Evolutionary conservation across 495 filamentous ascomycete species (phyloP).

Genomic region (Astrothelium macrocarpum): DNA sequence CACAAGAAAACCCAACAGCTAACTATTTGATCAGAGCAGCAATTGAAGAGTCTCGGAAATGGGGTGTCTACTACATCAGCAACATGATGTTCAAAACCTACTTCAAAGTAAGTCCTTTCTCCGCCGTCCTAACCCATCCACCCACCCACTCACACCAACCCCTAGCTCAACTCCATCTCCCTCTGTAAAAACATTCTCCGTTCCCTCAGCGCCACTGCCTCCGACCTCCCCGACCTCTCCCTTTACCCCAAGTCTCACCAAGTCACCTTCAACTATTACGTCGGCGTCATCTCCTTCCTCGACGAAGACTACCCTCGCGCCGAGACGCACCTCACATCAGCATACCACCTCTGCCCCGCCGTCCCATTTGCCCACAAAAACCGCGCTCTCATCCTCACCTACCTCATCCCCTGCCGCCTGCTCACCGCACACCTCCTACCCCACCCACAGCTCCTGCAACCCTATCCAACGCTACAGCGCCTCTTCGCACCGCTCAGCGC

Average conservation of each 20-base stretch:
- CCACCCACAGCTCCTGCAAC: too few species aligned
- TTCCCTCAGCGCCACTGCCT: slow-evolving; percentile 59
- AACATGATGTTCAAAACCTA: slow-evolving; percentile 97
- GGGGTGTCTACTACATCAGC: slow-evolving; percentile 87
- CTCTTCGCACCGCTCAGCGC: slow-evolving; percentile 67
- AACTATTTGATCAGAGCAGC: slow-evolving; percentile 52
- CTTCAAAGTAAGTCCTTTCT: slow-evolving; percentile 54
- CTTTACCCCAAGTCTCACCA: slow-evolving; percentile 78
- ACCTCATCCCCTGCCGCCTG: slow-evolving; percentile 84
- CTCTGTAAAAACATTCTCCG: slow-evolving; percentile 84
- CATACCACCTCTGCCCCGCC: slow-evolving; percentile 57
- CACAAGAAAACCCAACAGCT: slow-evolving; percentile 10
- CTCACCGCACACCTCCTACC: slow-evolving; percentile 70
- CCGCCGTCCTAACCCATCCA: not conserved
- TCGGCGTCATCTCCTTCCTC: slow-evolving; percentile 79
- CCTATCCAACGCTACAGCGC: too few species aligned
- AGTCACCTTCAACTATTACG: slow-evolving; percentile 94
- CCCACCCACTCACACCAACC: not conserved
- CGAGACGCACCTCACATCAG: slow-evolving; percentile 66
- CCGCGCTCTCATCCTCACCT: slow-evolving; percentile 87
- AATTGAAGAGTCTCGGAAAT: slow-evolving; percentile 85
- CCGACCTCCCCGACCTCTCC: slow-evolving; percentile 66
- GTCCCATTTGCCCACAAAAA: slow-evolving; percentile 44
- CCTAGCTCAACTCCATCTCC: slow-evolving; percentile 67
- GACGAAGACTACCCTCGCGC: slow-evolving; percentile 88